Evolutionary conservation across 2,329 filamentous ascomycete species (phyloP).

Genomic region (Paraconiothyrium sp.): DNA sequence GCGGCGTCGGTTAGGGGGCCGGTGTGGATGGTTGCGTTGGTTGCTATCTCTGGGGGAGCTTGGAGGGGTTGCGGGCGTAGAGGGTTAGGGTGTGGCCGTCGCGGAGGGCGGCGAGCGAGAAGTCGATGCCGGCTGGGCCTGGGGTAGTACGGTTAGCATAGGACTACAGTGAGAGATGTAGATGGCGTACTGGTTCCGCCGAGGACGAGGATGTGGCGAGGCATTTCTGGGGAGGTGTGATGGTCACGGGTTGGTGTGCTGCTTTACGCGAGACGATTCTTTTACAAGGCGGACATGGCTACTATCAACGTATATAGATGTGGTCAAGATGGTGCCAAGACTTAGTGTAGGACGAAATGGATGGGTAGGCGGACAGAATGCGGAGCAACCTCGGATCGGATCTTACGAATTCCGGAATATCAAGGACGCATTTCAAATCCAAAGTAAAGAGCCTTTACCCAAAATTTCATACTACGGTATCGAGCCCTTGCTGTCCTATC

Average conservation of each 20-base stretch:
- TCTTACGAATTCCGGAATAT: background rate
- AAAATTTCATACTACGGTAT: too few species aligned
- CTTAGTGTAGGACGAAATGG: too few species aligned
- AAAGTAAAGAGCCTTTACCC: too few species aligned
- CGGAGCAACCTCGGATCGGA: too few species aligned
- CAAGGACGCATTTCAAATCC: too few species aligned
- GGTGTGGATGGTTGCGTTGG: constrained; percentile 14
- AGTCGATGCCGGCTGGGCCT: constrained; percentile 19
- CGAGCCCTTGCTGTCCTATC: too few species aligned
- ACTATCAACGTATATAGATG: constrained; percentile 19
- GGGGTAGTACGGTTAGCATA: background rate
- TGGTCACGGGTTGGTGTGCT: background rate
- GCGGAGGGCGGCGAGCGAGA: constrained; percentile 21
- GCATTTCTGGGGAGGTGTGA: constrained; percentile 3
- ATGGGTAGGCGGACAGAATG: too few species aligned
- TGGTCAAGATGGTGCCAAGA: too few species aligned
- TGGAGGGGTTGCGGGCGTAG: constrained; percentile 24
- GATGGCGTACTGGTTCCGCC: constrained; percentile 17
- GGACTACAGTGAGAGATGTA: background rate
- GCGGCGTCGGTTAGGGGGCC: constrained; percentile 15
- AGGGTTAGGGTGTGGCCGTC: constrained; percentile 23
- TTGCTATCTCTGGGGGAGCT: constrained; percentile 20
- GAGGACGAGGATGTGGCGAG: constrained; percentile 25
- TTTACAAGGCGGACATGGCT: too few species aligned
- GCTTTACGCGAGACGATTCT: too few species aligned